Evolutionary conservation across 2,329 filamentous ascomycete species (phyloP), one percentile per base, ranked within the genome.

Genomic region (Colletotrichum neosansevieriae): DNA sequence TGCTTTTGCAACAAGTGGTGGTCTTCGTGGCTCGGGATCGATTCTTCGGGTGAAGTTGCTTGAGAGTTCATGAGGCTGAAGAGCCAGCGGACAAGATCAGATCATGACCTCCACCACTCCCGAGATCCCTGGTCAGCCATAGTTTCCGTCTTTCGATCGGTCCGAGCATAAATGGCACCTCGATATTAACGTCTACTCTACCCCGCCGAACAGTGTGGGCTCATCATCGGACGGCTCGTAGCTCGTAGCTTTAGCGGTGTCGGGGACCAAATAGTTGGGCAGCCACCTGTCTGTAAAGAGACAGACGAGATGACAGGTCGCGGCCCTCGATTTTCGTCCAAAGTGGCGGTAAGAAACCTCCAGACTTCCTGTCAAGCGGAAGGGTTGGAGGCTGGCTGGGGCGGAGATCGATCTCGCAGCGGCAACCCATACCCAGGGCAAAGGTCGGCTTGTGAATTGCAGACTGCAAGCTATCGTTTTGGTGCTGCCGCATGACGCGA

Each of bases 31-130:
- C 44, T 12, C 42, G 38, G 58, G 12, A 34, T 32, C 17, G 17
- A 49, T 42, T 36, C 36, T 45, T 58, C 17, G 21, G 24, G 50
- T 32, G 67, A 68, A 36, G 63, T 69, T 38, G 47, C 57, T 40
- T 63, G 10, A 67, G 51, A 58, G 63, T 68, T 63, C 53, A 4
- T 69, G 67, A 67, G 67, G 67, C 67, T 69, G 63, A 67, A 53
- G 6, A 29, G 17, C 32, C 12, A 6, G 7, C 44, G 32, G 45
- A 38, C 11, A 32, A 63, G 36, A 51, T 38, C 34, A 57, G 9
- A 59, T 53, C 51, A n/a, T 21, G 21, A 40, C 62, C 40, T 68
- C 54, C 40, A 58, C 40, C 58, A 17, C 36, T 56, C 17, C 42
- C 32, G 47, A 17, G 9, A 24, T 21, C 56, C 56, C 51, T 3